Evolutionary conservation across 768 basidiomycete species (phyloP).

Genomic region (Boletellus sp.): DNA sequence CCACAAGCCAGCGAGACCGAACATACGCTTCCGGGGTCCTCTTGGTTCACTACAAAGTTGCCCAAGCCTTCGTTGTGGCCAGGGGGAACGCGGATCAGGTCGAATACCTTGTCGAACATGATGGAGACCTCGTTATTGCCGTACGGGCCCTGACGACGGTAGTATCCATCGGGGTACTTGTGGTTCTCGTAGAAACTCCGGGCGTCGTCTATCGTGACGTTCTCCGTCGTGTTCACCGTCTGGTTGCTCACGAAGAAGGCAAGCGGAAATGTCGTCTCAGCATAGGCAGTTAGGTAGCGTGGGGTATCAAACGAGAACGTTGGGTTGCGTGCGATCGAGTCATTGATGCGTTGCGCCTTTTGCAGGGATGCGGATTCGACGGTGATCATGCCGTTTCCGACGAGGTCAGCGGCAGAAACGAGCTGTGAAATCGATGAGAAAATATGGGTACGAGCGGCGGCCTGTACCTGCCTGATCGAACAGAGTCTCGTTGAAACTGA

Average conservation of each 20-base stretch:
- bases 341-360: constrained; percentile 21
- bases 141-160: constrained; percentile 17
- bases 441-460: not conserved
- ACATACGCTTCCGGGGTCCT: constrained; percentile 15
- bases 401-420: constrained; percentile 13
- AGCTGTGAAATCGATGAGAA: constrained; percentile 9
- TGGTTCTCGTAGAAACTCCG: constrained; percentile 19
- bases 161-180: constrained; percentile 17
- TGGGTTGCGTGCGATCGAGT: constrained; percentile 25
- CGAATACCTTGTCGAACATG: not conserved
- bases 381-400: constrained; percentile 18
- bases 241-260: constrained; percentile 26
- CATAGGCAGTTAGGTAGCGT: constrained; percentile 19
- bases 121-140: not conserved
- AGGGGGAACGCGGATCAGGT: constrained; percentile 5
- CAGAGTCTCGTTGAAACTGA: constrained; percentile 24
- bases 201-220: constrained; percentile 13
- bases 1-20: not conserved
- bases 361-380: constrained; percentile 21
- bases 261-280: constrained; percentile 23
- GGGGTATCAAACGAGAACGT: constrained; percentile 22
- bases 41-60: constrained; percentile 12
- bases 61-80: constrained; percentile 17
- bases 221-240: constrained; percentile 15
- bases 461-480: constrained; percentile 13